Base-by-base conservation (phyloP, 805 yeast genomes). In the Candida khao-thaluensis region DNA sequence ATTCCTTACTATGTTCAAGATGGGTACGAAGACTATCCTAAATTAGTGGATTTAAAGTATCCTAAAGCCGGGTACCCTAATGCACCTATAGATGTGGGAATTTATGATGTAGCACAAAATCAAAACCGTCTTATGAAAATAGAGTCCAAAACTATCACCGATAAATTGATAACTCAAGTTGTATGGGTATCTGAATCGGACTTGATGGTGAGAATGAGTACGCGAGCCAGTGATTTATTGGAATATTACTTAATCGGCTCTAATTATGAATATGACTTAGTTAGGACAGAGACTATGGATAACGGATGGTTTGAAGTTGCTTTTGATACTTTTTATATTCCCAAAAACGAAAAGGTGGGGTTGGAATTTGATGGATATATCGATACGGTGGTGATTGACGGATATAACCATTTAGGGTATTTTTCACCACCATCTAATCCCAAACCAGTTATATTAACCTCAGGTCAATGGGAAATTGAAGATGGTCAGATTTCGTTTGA, bases 401-500 rank as follows among this genome's bases (percentile, higher is more conserved):
- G 84, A 0, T 82, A 60, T 56, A 77, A 74, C 44, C 99, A 93
- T 59, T 67, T 93, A 46, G 98, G 89, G 0, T 90, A 84, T 59
- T 93, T 79, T 56, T 68, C 85, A 2, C 93, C 95, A 4, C 78
- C 88, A 2, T 53, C 60, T 4, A 54, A 72, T 23, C 50, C 62
- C 0, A 52, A 57, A 3, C 79, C 79, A 1, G 68, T 72, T 17
- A 58, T 82, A 4, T 57, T 83, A 16, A 71, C 95, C 5, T 42
- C 50, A 1, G 99, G 99, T 5, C 62, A 74, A 1, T 93, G 96
- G 95, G 99, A 93, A 59, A 95, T 93, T n/a, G 84, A 77, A 18
- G 74, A 49, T 31, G 63, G 74, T 6, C 90, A 87, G 1, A 79
- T 84, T 2, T 66, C 82, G 2, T 80, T 66, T 51, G 79, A 80